Conservation (phyloP, 352 stramenopile genomes). For the Pilasporangium apinafurcum region DNA sequence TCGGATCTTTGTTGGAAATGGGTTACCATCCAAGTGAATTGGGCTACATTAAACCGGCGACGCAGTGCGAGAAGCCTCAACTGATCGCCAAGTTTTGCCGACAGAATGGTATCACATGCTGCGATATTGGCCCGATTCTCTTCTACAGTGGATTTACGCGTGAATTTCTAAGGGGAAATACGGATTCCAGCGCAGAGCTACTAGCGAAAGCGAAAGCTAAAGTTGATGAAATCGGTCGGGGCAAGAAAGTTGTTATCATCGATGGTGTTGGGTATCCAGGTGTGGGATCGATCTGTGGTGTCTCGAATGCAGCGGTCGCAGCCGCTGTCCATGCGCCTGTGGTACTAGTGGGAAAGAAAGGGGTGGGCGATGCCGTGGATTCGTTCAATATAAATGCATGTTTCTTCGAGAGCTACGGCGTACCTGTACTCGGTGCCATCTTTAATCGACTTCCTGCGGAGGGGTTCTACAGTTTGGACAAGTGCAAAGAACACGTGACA, state of each 20-base stretch:
- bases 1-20: slow-evolving; percentile 83
- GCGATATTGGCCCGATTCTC: slow-evolving; percentile 91
- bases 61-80: slow-evolving; percentile 95
- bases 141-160: slow-evolving; percentile 97
- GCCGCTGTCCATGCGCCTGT: slow-evolving; percentile 69
- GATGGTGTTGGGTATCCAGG: slow-evolving; percentile 97
- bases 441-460: slow-evolving; percentile 93
- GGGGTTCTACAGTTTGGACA: slow-evolving; percentile 93
- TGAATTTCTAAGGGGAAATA: slow-evolving; percentile 92
- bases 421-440: slow-evolving; percentile 93
- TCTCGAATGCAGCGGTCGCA: slow-evolving; percentile 74
- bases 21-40: slow-evolving; percentile 71
- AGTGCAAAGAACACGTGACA: slow-evolving; percentile 85
- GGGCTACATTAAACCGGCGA: slow-evolving; percentile 98
- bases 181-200: slow-evolving; percentile 76
- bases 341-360: slow-evolving; percentile 92
- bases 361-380: slow-evolving; percentile 96
- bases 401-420: slow-evolving; percentile 90
- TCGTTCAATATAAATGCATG: slow-evolving; percentile 96
- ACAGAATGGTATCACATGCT: slow-evolving; percentile 78
- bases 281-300: slow-evolving; percentile 73
- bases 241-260: slow-evolving; percentile 92
- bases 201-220: slow-evolving; percentile 76
- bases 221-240: slow-evolving; percentile 83
- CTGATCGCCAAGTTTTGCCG: slow-evolving; percentile 93